These are phyloP conservation scores for Williopsis jadinii DNA, from an alignment of 1,139 yeast species.

Conservation along the genomic window DNA sequence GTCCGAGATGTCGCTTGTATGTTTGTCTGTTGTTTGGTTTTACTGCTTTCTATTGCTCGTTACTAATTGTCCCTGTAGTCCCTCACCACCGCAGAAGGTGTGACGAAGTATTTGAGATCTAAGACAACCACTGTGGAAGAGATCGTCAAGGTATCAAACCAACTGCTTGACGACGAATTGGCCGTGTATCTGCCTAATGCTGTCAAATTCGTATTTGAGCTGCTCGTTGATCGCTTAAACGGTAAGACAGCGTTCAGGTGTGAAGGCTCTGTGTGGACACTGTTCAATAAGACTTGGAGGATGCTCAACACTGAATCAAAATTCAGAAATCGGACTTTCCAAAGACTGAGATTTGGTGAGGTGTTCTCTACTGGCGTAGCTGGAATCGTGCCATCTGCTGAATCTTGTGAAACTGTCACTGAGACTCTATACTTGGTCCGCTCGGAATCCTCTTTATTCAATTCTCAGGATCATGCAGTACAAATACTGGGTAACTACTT, in stretches of 20 bases:
- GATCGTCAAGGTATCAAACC: constrained; percentile 36
- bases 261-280: constrained; percentile 38
- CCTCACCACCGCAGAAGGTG: constrained; percentile 42
- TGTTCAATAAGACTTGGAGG: constrained; percentile 38
- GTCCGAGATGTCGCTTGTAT: no score
- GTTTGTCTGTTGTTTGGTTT: no score
- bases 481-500: constrained; percentile 12
- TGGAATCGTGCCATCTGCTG: background rate
- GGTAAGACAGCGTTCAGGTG: constrained; percentile 40
- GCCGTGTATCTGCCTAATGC: constrained; percentile 55
- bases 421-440: constrained; percentile 22
- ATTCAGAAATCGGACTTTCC: constrained; percentile 29
- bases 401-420: constrained; percentile 15
- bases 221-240: constrained; percentile 59
- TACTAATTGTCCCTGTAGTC: background rate
- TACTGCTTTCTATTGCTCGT: no score
- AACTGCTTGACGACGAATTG: constrained; percentile 33
- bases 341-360: constrained; percentile 33
- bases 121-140: constrained; percentile 39
- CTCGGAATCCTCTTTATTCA: constrained; percentile 10
- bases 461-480: constrained; percentile 12
- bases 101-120: constrained; percentile 60
- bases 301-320: constrained; percentile 19
- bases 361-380: constrained; percentile 20
- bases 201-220: constrained; percentile 53